Percentiles rank a stretch among this genome's conserved stretches.
These are phyloP conservation scores for Lasiodiplodia sp. DNA, from an alignment of 2,329 filamentous ascomycete genomes.

Conservation along the genomic window DNA sequence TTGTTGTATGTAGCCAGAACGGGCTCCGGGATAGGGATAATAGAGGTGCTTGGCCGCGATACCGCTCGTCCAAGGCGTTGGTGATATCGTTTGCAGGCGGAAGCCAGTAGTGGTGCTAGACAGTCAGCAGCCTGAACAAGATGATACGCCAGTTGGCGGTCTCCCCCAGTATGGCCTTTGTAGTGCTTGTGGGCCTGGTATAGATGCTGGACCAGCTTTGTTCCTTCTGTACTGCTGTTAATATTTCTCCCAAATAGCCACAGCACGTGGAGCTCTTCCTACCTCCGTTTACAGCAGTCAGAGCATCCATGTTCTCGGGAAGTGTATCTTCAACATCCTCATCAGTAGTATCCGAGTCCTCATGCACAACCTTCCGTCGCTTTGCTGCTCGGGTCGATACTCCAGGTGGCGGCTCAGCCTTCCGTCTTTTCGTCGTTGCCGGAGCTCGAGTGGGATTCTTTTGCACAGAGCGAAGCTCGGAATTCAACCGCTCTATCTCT, in stretches of 20 bases:
- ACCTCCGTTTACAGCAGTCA: slow-evolving; percentile 1
- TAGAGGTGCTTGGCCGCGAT: background rate
- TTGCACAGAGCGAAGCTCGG: slow-evolving; percentile 34
- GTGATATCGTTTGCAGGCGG: slow-evolving; percentile 33
- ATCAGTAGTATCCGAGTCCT: background rate
- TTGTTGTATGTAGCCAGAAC: slow-evolving; percentile 2
- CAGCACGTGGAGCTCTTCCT: background rate
- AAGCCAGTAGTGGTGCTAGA: slow-evolving; percentile 38
- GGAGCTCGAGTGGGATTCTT: background rate
- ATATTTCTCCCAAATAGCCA: background rate
- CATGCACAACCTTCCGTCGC: background rate
- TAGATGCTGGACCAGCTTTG: slow-evolving; percentile 34
- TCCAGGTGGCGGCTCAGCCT: background rate
- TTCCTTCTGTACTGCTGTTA: background rate
- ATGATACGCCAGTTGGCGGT: slow-evolving; percentile 36
- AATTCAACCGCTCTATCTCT: slow-evolving; percentile 37
- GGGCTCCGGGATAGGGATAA: background rate
- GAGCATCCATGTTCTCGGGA: background rate
- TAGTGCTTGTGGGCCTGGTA: slow-evolving; percentile 42
- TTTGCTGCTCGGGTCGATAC: background rate
- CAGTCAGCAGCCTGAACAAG: slow-evolving; percentile 37
- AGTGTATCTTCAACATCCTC: background rate
- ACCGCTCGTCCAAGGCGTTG: background rate
- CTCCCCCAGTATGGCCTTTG: slow-evolving; percentile 33
- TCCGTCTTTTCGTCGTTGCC: background rate